Evolutionary conservation across 176 grass and related monocot genomes (phyloP).

Genomic region (Thalia dealbata): DNA sequence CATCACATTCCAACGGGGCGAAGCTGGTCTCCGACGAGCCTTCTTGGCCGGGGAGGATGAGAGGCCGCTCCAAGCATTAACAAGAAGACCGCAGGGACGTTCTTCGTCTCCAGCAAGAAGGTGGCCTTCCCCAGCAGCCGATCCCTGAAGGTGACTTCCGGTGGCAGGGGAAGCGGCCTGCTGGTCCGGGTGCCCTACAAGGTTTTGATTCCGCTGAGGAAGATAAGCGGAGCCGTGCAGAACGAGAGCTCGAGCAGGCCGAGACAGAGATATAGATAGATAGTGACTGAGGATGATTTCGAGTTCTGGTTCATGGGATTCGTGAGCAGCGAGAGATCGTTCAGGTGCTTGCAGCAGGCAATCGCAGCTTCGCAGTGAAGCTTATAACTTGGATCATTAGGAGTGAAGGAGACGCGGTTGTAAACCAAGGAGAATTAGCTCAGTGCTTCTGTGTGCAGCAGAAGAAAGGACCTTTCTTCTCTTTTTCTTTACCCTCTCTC

Average conservation of each 20-base stretch:
- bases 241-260: slow-evolving; percentile 66
- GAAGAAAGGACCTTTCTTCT: too few species aligned
- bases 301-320: slow-evolving; percentile 98
- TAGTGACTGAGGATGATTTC: slow-evolving; percentile 56
- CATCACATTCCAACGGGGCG: slow-evolving; percentile 51
- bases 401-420: neutral
- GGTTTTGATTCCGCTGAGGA: slow-evolving; percentile 43
- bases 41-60: slow-evolving; percentile 59
- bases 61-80: slow-evolving; percentile 38
- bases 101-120: slow-evolving; percentile 69
- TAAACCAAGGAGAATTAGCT: neutral
- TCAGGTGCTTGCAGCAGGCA: slow-evolving; percentile 51
- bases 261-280: slow-evolving; percentile 64
- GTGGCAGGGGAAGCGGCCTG: slow-evolving; percentile 29
- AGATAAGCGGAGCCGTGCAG: slow-evolving; percentile 33
- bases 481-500: too few species aligned
- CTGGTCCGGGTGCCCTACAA: slow-evolving; percentile 69
- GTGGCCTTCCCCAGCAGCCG: slow-evolving; percentile 81
- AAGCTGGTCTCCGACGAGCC: slow-evolving; percentile 48
- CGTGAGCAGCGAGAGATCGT: slow-evolving; percentile 48
- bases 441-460: too few species aligned
- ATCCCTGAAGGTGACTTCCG: slow-evolving; percentile 54
- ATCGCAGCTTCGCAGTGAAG: slow-evolving; percentile 36
- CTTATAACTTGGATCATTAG: neutral
- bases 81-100: slow-evolving; percentile 60